Conservation (phyloP, 2,329 filamentous ascomycete genomes). For the Scorias spongiosa region DNA sequence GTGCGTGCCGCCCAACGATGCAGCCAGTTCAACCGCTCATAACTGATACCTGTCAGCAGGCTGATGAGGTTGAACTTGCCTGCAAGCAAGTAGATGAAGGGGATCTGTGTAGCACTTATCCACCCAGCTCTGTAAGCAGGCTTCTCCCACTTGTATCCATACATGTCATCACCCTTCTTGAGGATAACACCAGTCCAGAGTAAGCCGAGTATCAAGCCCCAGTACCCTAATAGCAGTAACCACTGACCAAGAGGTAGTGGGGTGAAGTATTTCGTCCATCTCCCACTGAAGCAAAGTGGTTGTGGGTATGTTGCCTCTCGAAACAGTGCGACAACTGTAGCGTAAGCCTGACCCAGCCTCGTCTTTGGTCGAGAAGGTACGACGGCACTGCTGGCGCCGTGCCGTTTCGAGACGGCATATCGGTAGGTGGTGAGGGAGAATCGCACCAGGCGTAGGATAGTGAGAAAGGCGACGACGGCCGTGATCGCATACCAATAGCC, state of each 20-base stretch:
- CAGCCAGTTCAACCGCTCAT: constrained; percentile 38
- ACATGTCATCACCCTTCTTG: constrained; percentile 11
- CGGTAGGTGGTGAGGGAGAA: constrained; percentile 6
- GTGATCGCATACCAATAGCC: constrained; percentile 17
- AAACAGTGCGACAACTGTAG: constrained; percentile 12
- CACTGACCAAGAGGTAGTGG: constrained; percentile 17
- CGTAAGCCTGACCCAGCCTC: constrained; percentile 12
- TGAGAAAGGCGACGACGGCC: constrained; percentile 12
- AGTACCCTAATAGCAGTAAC: constrained; percentile 16
- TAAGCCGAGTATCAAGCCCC: constrained; percentile 14
- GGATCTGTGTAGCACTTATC: constrained; percentile 49
- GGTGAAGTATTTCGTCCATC: constrained; percentile 16
- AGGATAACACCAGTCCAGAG: constrained; percentile 18
- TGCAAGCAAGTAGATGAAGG: constrained; percentile 42
- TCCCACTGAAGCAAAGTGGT: constrained; percentile 16
- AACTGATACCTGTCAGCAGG: constrained; percentile 30
- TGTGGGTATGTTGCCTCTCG: constrained; percentile 17
- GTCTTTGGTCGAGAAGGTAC: constrained; percentile 12
- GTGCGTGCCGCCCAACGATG: constrained; percentile 37
- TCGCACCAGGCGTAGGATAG: constrained; percentile 4
- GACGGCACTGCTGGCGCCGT: constrained; percentile 2
- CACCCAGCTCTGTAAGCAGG: constrained; percentile 54
- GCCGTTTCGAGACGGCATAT: constrained; percentile 3
- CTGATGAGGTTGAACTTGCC: constrained; percentile 31
- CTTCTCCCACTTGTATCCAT: constrained; percentile 33